Percentiles rank a stretch among this genome's conserved stretches.
These are phyloP conservation scores for Leccinum sublutescens DNA, from an alignment of 768 basidiomycete genomes.

Conservation along the genomic window DNA sequence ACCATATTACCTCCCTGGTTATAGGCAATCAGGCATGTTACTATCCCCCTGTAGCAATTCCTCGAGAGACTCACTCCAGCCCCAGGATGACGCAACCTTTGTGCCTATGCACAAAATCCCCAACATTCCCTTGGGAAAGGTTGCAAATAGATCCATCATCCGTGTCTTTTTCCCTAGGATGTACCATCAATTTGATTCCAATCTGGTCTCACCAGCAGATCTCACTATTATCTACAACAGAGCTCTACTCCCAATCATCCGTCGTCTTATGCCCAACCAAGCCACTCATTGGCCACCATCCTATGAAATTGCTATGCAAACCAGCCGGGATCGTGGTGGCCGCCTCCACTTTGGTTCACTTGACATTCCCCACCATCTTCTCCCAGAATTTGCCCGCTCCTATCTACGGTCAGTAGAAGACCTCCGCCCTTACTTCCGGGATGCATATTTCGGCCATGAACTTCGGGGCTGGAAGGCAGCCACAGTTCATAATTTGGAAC, in stretches of 20 bases:
- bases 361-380: background rate
- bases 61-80: background rate
- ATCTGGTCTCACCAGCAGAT: background rate
- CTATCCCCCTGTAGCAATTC: background rate
- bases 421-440: background rate
- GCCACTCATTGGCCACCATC: slow-evolving; percentile 1
- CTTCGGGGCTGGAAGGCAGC: too few relatives aligned
- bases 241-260: background rate
- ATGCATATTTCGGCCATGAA: too few relatives aligned
- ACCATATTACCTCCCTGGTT: background rate
- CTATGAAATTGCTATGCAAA: background rate
- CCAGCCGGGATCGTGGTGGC: background rate
- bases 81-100: background rate
- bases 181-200: background rate
- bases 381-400: background rate
- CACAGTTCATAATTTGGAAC: background rate
- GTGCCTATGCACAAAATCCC: slow-evolving; percentile 1
- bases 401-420: background rate
- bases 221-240: background rate
- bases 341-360: background rate
- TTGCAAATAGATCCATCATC: background rate
- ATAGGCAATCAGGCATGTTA: background rate
- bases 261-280: background rate
- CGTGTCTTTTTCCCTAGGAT: slow-evolving; percentile 3
- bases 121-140: slow-evolving; percentile 1